phyloP scores from a whole-genome alignment of 2,329 filamentous ascomycete species.

The Cladosporium oxysporum region DNA sequence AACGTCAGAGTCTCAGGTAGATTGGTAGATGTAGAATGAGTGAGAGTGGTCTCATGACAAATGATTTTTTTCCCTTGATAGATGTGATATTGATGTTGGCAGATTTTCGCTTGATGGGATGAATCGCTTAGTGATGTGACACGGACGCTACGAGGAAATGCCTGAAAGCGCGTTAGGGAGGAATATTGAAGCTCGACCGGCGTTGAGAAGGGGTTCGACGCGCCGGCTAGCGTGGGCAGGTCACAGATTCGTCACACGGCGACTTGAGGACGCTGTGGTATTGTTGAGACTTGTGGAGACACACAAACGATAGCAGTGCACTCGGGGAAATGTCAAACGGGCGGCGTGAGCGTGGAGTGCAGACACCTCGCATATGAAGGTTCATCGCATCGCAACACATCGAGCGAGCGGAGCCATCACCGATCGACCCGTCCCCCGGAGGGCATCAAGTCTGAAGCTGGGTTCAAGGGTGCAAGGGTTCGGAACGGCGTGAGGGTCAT shows the following conservation, averaged over 20 bases:
- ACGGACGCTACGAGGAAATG: background rate
- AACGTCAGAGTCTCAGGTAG: background rate
- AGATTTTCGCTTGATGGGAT: background rate
- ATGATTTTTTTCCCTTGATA: background rate
- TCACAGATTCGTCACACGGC: conserved; percentile 12
- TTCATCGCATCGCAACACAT: background rate
- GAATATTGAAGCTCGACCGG: background rate
- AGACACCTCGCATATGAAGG: background rate
- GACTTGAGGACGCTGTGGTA: background rate
- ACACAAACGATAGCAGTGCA: background rate
- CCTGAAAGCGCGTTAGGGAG: background rate
- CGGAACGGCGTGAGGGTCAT: background rate
- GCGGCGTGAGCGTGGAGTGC: background rate
- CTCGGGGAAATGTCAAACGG: background rate
- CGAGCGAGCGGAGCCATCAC: background rate
- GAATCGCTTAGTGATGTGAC: background rate
- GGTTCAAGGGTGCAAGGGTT: background rate
- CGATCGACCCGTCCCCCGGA: background rate
- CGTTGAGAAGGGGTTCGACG: conserved; percentile 8
- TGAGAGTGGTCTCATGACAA: background rate
- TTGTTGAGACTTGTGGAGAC: conserved; percentile 14
- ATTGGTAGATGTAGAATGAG: background rate
- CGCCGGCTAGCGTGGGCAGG: conserved; percentile 8
- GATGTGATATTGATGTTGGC: background rate
- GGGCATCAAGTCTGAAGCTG: background rate